Evolutionary conservation across 108 stramenopile species (phyloP), one percentile per base, ranked within the genome.

Genomic region (Cyclotella cryptica): DNA sequence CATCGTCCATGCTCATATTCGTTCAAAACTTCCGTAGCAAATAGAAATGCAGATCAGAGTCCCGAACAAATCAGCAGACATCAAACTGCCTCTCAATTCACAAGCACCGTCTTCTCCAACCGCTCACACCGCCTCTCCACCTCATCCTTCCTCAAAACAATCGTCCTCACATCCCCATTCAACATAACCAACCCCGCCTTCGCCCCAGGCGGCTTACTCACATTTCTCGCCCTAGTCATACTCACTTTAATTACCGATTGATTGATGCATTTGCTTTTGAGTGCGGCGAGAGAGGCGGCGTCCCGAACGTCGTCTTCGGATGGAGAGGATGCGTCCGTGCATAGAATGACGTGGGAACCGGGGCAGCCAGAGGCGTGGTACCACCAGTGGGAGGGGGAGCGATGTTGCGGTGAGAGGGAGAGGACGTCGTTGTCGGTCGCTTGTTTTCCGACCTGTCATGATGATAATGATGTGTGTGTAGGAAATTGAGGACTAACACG

Each of bases 321-420:
- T 22, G 90, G 71, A 43, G 86, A 80, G 21, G 88, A 71, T 59
- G 86, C 91, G 44, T 84, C 84, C 0, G 75, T 72, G 66, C 85
- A 89, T 5, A 93, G 91, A 54, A 97, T 88, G 18, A 97, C 91
- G 74, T 97, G 96, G 45, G 90, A 92, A 26, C 96, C 96, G 2
- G 96, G 84, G 80, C 90, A 93, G n/a, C 94, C 94, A 11, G 96
- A 86, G 30, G 89, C 93, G 47, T 94, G 96, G 84, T 94, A 91
- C 96, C 96, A 97, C 93, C 93, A 95, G 71, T 97, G 90, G 22
- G 89, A 49, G 2, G 81, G 87, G 71, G 93, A 89, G 41, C 96
- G 83, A 68, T 94, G 91, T 77, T 93, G 63, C 13, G 90, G 89
- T 27, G 85, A 85, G 39, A 81, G 54, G 3, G 94, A 89, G 12